Base-by-base conservation (phyloP, 495 filamentous ascomycete genomes). In the Bombardia bombarda region DNA sequence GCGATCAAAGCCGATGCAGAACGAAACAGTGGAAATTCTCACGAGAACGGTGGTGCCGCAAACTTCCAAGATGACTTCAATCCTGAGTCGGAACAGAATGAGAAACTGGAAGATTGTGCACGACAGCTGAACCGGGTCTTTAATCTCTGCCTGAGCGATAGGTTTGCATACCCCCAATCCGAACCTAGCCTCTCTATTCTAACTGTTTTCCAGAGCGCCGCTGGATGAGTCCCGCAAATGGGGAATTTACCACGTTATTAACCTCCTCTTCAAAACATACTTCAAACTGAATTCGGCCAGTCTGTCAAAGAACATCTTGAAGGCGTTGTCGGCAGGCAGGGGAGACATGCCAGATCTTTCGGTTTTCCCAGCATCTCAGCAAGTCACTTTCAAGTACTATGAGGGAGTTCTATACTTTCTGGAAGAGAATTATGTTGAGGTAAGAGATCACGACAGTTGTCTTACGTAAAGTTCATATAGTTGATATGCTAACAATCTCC, bases 351-450 rank as follows among this genome's bases (percentile, higher is more conserved):
- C 93, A 1, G 57, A 70, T 0, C 64, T 93, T 17, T 68, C 77
- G 2, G 63, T 66, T 6, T 96, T 90, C 57, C 92, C 92, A 1
- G 86, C 82, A 44, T 80, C 88, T 0, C 90, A 98, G 48, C 82
- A 84, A 34, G 89, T 96, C n/a, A 95, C 92, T 2, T 97, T 93
- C 66, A 84, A 89, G 54, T 98, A 96, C 63, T 96, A 95, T 56
- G 73, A 86, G 51, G 92, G 93, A 13, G 83, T 97, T 13, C 78
- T 97, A 18, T 66, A 77, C 38, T 97, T 97, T 59, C 62, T 98
- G 8, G 89, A 96, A 46, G 93, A 97, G 60, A 83, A 96, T 47
- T 98, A 98, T 52, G 68, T 66, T 1, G 69, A 81, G 63, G 86
- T 87, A 67, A 19, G 62, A 47, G n/a, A n/a, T n/a, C n/a, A n/a